phyloP scores from a whole-genome alignment of 306 rosid genomes.

The Rosa chinensis region DNA sequence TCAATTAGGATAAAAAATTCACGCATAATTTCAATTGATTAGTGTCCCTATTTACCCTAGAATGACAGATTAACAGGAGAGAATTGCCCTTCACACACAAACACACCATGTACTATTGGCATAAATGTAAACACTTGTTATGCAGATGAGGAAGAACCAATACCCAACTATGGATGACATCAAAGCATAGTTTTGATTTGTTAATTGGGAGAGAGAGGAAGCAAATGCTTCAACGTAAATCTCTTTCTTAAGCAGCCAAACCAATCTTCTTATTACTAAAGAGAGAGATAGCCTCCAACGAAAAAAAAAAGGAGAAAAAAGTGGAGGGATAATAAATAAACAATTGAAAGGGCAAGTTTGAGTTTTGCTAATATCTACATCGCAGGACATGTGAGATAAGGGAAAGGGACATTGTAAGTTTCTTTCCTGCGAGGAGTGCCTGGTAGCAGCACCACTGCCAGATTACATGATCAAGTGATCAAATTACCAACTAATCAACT shows the following conservation, averaged over 20 bases:
- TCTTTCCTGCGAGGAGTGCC: neutral
- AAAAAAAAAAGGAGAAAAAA: neutral
- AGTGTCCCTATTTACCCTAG: neutral
- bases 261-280: neutral
- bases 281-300: neutral
- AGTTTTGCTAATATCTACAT: neutral
- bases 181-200: neutral
- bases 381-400: neutral
- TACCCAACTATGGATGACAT: neutral
- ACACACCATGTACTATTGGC: neutral
- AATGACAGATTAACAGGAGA: neutral
- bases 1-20: neutral
- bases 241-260: conserved; percentile 1
- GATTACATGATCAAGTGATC: conserved; percentile 3
- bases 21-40: neutral
- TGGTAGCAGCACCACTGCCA: neutral
- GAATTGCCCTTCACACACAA: neutral
- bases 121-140: neutral
- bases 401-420: neutral
- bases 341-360: neutral
- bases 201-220: neutral
- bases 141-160: neutral
- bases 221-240: neutral
- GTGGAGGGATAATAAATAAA: neutral
- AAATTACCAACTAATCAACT: neutral